Evolutionary conservation across 495 filamentous ascomycete genomes (phyloP).

Genomic region (Bacidia gigantensis): DNA sequence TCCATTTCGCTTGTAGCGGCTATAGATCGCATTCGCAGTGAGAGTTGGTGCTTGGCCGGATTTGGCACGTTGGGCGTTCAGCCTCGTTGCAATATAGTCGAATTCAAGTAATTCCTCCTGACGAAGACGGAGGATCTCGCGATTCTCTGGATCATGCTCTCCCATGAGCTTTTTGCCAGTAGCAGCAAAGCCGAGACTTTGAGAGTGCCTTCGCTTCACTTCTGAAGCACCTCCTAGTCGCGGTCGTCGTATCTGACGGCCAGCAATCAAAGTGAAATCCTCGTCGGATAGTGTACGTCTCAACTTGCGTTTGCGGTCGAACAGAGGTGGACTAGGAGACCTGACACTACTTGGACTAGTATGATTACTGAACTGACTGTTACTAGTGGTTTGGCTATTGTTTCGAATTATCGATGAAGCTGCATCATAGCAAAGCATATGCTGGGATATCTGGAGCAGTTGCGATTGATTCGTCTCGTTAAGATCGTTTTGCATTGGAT

Average conservation of each 20-base stretch:
- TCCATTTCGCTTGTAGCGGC: conserved; percentile 23
- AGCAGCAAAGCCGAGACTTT: not conserved
- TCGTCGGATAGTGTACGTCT: not conserved
- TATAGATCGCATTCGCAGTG: conserved; percentile 20
- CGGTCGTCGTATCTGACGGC: not conserved
- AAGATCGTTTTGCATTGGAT: no score
- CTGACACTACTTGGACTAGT: not conserved
- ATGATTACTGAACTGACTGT: not conserved
- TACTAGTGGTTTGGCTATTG: no score
- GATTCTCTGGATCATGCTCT: conserved; percentile 20
- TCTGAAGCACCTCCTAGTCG: not conserved
- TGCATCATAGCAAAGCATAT: no score
- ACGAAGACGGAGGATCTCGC: conserved; percentile 19
- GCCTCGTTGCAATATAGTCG: conserved; percentile 15
- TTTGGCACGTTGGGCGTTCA: conserved; percentile 18
- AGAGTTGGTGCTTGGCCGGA: conserved; percentile 11
- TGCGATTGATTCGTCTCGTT: no score
- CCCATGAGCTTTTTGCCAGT: not conserved
- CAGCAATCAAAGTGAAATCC: not conserved
- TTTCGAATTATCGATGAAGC: no score
- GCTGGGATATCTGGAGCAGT: no score
- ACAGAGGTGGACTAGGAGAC: not conserved
- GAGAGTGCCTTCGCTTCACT: not conserved
- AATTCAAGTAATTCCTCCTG: conserved; percentile 13
- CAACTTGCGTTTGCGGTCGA: not conserved